A percentile compares a stretch with the other conserved stretches of the same genome.
These are phyloP conservation scores for Apiospora phragmitis DNA, from an alignment of 2,329 filamentous ascomycete species.

Conservation along the genomic window DNA sequence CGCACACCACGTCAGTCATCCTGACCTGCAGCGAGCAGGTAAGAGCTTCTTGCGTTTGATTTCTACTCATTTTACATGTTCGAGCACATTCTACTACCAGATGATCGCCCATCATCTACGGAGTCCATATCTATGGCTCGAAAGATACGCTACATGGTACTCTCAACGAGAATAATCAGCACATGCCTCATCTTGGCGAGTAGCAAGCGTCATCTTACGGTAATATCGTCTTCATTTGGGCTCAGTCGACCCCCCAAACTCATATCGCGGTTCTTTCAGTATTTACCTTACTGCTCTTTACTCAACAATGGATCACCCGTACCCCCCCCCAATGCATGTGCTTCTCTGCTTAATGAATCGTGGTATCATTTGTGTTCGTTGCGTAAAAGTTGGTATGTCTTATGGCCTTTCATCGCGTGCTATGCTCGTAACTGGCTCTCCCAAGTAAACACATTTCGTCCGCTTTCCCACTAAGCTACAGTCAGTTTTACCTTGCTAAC, in stretches of 20 bases:
- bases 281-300: neutral
- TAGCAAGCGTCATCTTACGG: neutral
- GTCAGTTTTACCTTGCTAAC: constrained; percentile 67
- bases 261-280: neutral
- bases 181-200: neutral
- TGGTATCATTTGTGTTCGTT: neutral
- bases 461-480: neutral
- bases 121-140: neutral
- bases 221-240: neutral
- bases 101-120: neutral
- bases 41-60: neutral
- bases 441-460: neutral
- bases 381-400: neutral
- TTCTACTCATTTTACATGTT: neutral
- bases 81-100: neutral
- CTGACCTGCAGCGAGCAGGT: neutral
- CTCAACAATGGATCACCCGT: neutral
- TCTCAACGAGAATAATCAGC: neutral
- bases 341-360: neutral
- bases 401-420: neutral
- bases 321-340: neutral
- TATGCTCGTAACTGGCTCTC: neutral
- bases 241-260: neutral
- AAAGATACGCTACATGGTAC: neutral
- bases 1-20: neutral